Evolutionary conservation across 2,329 filamentous ascomycete species (phyloP), one percentile per base, ranked within the genome.

Genomic region (Myrmaecium sp.): DNA sequence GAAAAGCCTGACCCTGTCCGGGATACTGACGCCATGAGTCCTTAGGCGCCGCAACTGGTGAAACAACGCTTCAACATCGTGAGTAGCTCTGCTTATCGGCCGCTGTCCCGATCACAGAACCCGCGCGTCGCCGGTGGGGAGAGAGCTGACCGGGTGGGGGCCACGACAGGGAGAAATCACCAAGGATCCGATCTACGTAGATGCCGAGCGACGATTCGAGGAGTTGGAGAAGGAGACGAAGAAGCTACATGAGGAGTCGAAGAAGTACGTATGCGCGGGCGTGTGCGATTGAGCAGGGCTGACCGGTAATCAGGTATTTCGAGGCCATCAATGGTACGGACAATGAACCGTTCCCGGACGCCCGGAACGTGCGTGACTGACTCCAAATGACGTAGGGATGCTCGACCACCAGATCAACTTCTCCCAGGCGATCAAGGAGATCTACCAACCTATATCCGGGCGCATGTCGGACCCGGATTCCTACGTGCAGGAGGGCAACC

Each of bases 361-460:
- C 20, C 19, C 17, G 24, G 25, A 17, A 13, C 25, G 6, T 23
- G 9, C 14, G 21, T 30, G 25, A 27, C 26, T 14, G 22, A 9
- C 20, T 14, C 17, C n/a, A n/a, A n/a, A n/a, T n/a, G n/a, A 19
- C 26, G 12, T 35, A 72, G 67, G 78, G 63, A 98, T 98, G 89
- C 69, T 98, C 44, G 70, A 64, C 47, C 84, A 95, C 57, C 89
- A 98, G 60, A 95, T 98, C 55, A 86, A 92, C 51, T 98, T 98
- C 60, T 93, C 86, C 42, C 73, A 93, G 57, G 81, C 84, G 38
- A 86, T 93, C 62, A 76, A 78, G 36, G 89, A 98, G 54, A 77
- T 98, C 44, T 98, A 98, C 65, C 92, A 92, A 52, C 89, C 89
- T 40, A 98, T 98, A 43, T 94, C 86, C 29, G 89, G 89, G 29